A percentile compares a stretch with the other conserved stretches of the same genome.
These are phyloP conservation scores for Wickerhamiella allomyrinae DNA, from an alignment of 805 yeast genomes.

Conservation along the genomic window DNA sequence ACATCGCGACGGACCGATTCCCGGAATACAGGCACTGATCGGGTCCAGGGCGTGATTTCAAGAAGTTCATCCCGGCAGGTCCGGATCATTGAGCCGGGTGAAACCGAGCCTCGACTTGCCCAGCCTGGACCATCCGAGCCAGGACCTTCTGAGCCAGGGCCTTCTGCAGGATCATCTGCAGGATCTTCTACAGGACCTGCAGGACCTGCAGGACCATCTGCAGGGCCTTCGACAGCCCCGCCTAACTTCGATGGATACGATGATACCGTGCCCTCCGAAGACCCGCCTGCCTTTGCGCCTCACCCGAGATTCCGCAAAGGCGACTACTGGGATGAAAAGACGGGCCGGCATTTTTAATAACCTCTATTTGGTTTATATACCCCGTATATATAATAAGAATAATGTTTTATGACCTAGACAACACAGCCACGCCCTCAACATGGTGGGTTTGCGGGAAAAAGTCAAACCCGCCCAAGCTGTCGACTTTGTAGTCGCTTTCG, in stretches of 20 bases:
- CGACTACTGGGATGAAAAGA: conserved; percentile 9
- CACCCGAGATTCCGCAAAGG: conserved; percentile 8
- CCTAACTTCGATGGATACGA: too few species aligned
- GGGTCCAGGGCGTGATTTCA: not conserved
- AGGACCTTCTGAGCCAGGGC: too few species aligned
- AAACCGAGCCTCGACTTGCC: too few species aligned
- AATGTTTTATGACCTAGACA: conserved; percentile 17
- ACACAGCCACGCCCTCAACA: conserved; percentile 76
- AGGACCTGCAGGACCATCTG: too few species aligned
- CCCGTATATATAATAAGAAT: not conserved
- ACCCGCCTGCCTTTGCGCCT: conserved; percentile 6
- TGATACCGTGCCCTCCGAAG: not conserved
- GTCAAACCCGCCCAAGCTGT: conserved; percentile 84
- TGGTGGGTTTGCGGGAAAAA: conserved; percentile 94
- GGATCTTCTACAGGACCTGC: too few species aligned
- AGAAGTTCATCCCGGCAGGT: not conserved
- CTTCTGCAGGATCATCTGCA: too few species aligned
- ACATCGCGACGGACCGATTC: not conserved
- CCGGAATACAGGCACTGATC: not conserved
- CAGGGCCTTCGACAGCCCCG: too few species aligned
- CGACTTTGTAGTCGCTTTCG: conserved; percentile 45
- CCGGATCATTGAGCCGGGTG: too few species aligned
- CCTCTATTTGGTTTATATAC: not conserved
- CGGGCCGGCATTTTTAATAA: not conserved
- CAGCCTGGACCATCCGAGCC: too few species aligned